Conservation (phyloP, 2,329 filamentous ascomycete genomes). For the Ceratocystis papillata region DNA sequence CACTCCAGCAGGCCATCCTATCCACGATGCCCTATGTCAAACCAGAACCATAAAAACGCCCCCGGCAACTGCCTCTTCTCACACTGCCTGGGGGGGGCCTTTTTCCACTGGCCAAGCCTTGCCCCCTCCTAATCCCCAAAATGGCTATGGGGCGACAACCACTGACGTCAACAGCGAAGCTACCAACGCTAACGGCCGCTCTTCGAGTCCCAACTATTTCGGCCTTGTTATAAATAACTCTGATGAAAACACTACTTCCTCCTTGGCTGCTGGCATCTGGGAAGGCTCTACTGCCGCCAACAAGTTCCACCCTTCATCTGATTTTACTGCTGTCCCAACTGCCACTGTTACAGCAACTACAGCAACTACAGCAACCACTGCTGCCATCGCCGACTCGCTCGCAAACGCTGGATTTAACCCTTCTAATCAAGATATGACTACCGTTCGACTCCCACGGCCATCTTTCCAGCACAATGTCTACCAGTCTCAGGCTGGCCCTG, state of each 20-base stretch:
- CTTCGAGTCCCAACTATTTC: constrained; percentile 75
- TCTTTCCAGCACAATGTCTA: constrained; percentile 16
- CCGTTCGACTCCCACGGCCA: constrained; percentile 3
- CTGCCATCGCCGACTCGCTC: not conserved
- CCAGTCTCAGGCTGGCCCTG: constrained; percentile 9
- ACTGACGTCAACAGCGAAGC: not conserved
- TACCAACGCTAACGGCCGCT: not conserved
- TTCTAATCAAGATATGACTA: constrained; percentile 14
- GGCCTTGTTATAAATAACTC: constrained; percentile 57
- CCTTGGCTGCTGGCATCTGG: not conserved
- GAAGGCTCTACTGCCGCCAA: not conserved
- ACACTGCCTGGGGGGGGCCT: constrained; percentile 28
- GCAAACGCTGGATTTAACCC: not conserved
- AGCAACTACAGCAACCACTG: not conserved
- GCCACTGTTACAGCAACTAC: not conserved
- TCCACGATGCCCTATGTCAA: constrained; percentile 10
- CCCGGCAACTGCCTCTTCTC: constrained; percentile 33
- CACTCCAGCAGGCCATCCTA: constrained; percentile 14
- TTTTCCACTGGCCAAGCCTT: constrained; percentile 11
- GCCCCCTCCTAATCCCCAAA: constrained; percentile 11
- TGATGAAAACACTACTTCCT: constrained; percentile 45
- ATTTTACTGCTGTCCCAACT: not conserved
- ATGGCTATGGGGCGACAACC: not conserved
- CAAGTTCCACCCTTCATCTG: not conserved
- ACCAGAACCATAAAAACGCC: constrained; percentile 36